Conservation (phyloP, 2,329 filamentous ascomycete genomes). For the Fusarium temperatum region DNA sequence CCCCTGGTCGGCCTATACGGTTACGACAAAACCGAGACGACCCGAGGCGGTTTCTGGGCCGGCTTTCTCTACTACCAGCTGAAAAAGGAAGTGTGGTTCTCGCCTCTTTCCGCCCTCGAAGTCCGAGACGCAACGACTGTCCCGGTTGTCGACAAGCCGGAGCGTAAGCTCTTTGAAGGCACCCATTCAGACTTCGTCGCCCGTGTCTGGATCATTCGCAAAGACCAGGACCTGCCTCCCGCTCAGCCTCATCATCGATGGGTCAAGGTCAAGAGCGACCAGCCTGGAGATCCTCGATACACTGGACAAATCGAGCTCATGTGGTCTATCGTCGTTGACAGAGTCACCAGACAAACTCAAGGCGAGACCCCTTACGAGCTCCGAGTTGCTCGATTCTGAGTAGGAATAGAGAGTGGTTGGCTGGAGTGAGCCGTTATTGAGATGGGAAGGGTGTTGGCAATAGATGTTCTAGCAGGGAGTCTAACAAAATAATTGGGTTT, state of each 20-base stretch:
- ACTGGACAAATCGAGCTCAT: background rate
- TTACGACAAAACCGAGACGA: background rate
- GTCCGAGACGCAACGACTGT: background rate
- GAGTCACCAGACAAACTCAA: background rate
- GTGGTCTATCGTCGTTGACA: background rate
- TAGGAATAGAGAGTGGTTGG: no score
- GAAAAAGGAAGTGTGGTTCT: background rate
- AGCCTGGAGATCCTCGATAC: background rate
- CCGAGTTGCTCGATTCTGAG: background rate
- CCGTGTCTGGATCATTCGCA: background rate
- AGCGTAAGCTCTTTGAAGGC: background rate
- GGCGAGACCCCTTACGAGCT: background rate
- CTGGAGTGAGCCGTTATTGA: background rate
- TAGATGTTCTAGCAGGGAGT: background rate
- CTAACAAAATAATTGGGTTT: background rate
- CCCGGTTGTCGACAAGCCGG: background rate
- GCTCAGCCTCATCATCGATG: background rate
- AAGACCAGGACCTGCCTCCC: background rate
- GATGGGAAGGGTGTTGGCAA: background rate
- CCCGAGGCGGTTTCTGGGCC: background rate
- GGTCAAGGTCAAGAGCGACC: background rate
- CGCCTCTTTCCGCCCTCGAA: background rate
- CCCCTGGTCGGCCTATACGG: background rate
- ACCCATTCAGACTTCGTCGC: background rate
- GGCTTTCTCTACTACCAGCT: background rate